Conservation (phyloP, 352 stramenopile genomes). For the Pythium coloratum region DNA sequence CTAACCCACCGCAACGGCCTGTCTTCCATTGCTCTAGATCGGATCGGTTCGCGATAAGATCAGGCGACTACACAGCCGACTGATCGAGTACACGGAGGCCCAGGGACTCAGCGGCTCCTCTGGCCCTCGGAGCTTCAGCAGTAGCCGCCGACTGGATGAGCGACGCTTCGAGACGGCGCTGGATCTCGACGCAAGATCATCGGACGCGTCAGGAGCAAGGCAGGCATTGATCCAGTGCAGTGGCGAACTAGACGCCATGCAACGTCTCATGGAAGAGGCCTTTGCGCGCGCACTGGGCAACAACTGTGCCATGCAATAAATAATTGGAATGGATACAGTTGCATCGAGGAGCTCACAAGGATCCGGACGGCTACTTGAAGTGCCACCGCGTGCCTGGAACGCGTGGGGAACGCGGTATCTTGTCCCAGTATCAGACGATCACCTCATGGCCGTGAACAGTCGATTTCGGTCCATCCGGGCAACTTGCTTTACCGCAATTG, state of each 20-base stretch:
- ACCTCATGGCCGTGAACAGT: not conserved
- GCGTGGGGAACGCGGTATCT: not conserved
- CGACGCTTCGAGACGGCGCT: not conserved
- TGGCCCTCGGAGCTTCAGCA: not conserved
- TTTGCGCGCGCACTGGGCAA: conserved; percentile 26
- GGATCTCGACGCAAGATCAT: not conserved
- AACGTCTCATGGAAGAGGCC: conserved; percentile 29
- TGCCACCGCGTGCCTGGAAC: not conserved
- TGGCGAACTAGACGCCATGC: conserved; percentile 21
- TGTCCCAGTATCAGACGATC: not conserved
- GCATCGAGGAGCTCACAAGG: not conserved
- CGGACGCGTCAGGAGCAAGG: not conserved
- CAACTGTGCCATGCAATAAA: conserved; percentile 32
- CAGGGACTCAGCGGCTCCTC: conserved; percentile 8
- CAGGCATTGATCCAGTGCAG: conserved; percentile 22
- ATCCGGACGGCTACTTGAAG: not conserved
- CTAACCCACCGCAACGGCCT: not conserved
- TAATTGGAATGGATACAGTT: not conserved
- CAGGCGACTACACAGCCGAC: conserved; percentile 5
- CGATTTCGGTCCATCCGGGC: no score
- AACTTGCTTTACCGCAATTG: not conserved
- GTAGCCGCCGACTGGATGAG: not conserved
- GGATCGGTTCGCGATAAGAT: conserved; percentile 20
- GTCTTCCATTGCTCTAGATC: conserved; percentile 12
- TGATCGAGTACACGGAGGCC: conserved; percentile 23